A percentile compares a stretch with the other conserved stretches of the same genome.
Evolutionary conservation across 768 basidiomycete species (phyloP).

Genomic region (Pulveroboletus sp.): DNA sequence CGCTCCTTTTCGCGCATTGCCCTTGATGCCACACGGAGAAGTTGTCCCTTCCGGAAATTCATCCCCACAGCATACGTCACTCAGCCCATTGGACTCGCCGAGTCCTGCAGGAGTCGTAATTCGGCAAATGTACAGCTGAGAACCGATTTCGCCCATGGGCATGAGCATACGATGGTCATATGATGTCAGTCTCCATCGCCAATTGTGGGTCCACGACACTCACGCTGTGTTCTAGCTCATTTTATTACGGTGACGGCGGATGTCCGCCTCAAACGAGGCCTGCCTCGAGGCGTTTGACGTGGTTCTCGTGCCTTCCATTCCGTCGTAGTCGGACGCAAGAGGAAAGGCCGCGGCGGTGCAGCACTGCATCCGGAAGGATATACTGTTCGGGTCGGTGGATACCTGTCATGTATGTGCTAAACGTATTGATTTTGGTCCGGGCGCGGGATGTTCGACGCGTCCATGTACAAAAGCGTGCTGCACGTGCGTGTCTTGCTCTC

Average conservation of each 20-base stretch:
- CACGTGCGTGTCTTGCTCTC: constrained; percentile 9
- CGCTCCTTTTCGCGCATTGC: constrained; percentile 10
- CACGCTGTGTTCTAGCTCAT: constrained; percentile 8
- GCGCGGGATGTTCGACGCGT: not conserved
- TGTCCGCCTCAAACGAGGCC: constrained; percentile 21
- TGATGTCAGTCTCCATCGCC: constrained; percentile 7
- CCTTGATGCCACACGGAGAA: constrained; percentile 1
- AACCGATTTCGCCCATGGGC: not conserved
- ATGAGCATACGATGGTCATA: too few species aligned
- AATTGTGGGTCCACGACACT: constrained; percentile 11
- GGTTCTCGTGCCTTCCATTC: constrained; percentile 20
- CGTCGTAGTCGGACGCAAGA: not conserved
- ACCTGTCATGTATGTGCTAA: not conserved
- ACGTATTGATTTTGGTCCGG: not conserved
- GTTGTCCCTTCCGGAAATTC: constrained; percentile 1
- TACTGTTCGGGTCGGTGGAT: not conserved
- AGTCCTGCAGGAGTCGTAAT: not conserved
- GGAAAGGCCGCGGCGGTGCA: constrained; percentile 1
- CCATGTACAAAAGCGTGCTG: constrained; percentile 5
- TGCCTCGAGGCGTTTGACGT: constrained; percentile 28
- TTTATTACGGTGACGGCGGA: constrained; percentile 4
- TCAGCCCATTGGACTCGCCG: not conserved
- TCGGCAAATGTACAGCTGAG: not conserved
- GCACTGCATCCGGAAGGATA: constrained; percentile 6
- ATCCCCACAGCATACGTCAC: not conserved